Conservation (phyloP, 768 basidiomycete genomes). For the Rhizopogon vinicolor region DNA sequence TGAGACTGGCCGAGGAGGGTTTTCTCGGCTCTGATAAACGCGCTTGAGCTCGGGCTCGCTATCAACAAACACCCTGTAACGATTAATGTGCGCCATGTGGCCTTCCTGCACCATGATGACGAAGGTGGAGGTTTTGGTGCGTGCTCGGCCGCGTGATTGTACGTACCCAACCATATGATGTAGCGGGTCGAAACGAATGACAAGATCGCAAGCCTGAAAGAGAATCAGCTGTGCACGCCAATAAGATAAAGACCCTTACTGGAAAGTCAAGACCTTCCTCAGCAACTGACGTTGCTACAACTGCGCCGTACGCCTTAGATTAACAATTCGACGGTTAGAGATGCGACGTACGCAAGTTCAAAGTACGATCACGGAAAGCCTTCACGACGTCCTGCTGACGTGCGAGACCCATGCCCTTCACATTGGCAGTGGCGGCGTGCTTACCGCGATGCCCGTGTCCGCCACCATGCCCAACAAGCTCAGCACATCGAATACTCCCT, state of each 20-base stretch:
- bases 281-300: conserved; percentile 83
- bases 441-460: conserved; percentile 24
- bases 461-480: conserved; percentile 69
- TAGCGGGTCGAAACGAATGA: conserved; percentile 79
- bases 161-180: conserved; percentile 85
- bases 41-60: conserved; percentile 62
- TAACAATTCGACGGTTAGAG: not conserved
- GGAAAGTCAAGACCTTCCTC: conserved; percentile 93
- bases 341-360: conserved; percentile 60
- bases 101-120: conserved; percentile 75
- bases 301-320: conserved; percentile 25
- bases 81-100: conserved; percentile 46
- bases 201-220: conserved; percentile 77
- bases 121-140: conserved; percentile 72
- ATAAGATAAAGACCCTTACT: conserved; percentile 30
- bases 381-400: conserved; percentile 57
- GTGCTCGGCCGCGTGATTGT: conserved; percentile 84
- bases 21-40: conserved; percentile 52
- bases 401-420: conserved; percentile 47
- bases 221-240: not conserved
- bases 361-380: conserved; percentile 56
- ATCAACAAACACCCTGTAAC: conserved; percentile 53
- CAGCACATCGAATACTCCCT: conserved; percentile 53
- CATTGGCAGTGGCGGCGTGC: conserved; percentile 25
- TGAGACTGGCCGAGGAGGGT: conserved; percentile 24